Conservation (phyloP, 1,284 basidiomycete species). For the Paramarasmius palmivorus region DNA sequence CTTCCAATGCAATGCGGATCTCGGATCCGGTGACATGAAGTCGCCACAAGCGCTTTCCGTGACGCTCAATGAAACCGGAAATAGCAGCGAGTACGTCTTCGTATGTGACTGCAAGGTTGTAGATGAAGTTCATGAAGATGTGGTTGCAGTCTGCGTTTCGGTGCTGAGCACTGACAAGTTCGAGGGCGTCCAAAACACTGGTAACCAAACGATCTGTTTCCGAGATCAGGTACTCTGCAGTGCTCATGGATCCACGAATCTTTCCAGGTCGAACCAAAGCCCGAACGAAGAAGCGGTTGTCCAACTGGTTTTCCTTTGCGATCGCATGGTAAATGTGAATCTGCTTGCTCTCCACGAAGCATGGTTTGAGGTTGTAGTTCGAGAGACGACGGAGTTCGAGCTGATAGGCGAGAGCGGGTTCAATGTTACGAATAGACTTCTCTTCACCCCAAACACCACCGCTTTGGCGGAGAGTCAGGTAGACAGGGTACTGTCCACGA, state of each 20-base stretch:
- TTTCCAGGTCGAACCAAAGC: conserved; percentile 95
- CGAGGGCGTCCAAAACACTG: conserved; percentile 91
- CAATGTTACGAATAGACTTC: conserved; percentile 96
- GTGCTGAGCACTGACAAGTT: conserved; percentile 86
- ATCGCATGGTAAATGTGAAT: conserved; percentile 97
- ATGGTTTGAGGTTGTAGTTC: conserved; percentile 94
- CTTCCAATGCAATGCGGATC: conserved; percentile 93
- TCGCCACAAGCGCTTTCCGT: conserved; percentile 97
- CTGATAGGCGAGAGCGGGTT: conserved; percentile 98
- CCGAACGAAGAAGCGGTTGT: conserved; percentile 97
- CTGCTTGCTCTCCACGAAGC: conserved; percentile 92
- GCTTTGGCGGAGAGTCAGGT: conserved; percentile 87
- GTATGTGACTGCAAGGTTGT: conserved; percentile 93
- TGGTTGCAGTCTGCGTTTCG: conserved; percentile 94
- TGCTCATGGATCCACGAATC: conserved; percentile 88
- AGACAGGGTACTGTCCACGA: conserved; percentile 90
- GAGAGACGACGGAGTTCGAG: conserved; percentile 95
- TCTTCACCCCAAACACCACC: conserved; percentile 89
- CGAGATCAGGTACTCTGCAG: conserved; percentile 95
- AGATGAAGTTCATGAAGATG: conserved; percentile 98
- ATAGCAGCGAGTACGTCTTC: conserved; percentile 96
- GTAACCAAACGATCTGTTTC: conserved; percentile 98
- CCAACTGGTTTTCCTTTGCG: conserved; percentile 93
- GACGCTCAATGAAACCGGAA: conserved; percentile 96
- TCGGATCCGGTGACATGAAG: conserved; percentile 98